Base-by-base conservation (phyloP, 2,329 filamentous ascomycete genomes). In the Zymoseptoria brevis region DNA sequence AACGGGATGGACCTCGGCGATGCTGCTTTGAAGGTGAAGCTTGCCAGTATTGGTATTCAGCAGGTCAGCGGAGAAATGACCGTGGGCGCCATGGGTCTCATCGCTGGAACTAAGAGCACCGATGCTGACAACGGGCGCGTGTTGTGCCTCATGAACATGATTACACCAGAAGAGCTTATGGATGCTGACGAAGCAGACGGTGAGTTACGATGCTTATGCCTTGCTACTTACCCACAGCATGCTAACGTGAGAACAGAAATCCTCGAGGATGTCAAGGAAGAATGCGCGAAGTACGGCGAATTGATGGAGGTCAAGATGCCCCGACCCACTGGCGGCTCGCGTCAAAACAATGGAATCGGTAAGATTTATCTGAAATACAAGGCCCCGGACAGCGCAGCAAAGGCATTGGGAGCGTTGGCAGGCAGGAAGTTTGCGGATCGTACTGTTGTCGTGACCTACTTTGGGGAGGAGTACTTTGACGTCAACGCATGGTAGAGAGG, bases 321-420 rank as follows among this genome's bases (percentile, higher is more conserved):
- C 4, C 84, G 94, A 60, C 93, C 94, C 1, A 85, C 84, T 21
- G 89, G 89, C 67, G 90, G 89, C 54, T 89, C 86, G 73, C 85
- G 91, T 68, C 88, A 94, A 72, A 89, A 87, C 21, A 84, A 90
- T 29, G 94, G 94, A 53, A 91, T 99, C 21, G 94, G 94, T 72
- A 99, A 97, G 81, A 97, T 99, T 67, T 99, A 87, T 73, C 87
- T 99, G 78, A 97, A 96, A 74, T 99, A 90, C 71, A 89, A 94
- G 64, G 83, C 80, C 2, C 78, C 83, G 2, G 90, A 91, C 55
- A 85, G 87, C 8, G 89, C 93, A 19, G 87, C 88, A 63, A 92
- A 89, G 70, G 95, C 94, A 7, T 80, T 99, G 58, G 86, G 87
- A 69, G 87, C 90, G n/a, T 80, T 99, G 67, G 94, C 95, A 29